Evolutionary conservation across 805 yeast genomes (phyloP), one percentile per base, ranked within the genome.

Genomic region (Danielozyma ontarioensis): DNA sequence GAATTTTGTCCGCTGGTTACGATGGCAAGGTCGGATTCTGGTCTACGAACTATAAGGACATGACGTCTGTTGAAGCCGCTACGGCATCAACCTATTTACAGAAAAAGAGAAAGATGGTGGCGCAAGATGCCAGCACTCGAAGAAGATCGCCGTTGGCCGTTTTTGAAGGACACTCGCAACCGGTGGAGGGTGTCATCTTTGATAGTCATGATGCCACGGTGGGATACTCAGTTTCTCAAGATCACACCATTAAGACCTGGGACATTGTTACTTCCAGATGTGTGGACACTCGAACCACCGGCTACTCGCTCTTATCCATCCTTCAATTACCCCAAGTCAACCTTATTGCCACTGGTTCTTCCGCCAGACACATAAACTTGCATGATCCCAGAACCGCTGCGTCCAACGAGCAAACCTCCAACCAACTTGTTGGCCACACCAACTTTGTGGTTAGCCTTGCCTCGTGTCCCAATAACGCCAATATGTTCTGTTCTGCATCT

Each of bases 211-310:
- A 90, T 57, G 42, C 70, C 28, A 75, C 94, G 0, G 95, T 90
- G 4, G 95, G 82, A 8, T 90, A 93, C 60, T 87, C 97, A 0
- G 96, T 85, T 2, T 83, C 97, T 4, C 96, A 88, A 57, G 97
- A 93, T 63, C 98, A 93, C 56, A 78, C 95, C 1, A 78, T 93
- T 43, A 83, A 84, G 51, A 93, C 98, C 0, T 93, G 97, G 97
- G 98, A 93, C 68, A 68, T 93, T 49, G 83, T 86, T 13, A 89
- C 97, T 2, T 68, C 84, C 10, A 74, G 85, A 44, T 78, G 87
- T 48, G 83, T 93, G 18, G 96, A 88, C 54, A 84, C 97, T 3
- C 81, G 83, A 59, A 74, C 83, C 14, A 88, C 97, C 0, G 83
- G 89, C 11, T 89, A 76, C 58, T 81, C 97, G 8, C 69, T 93